Percentiles rank a stretch among this genome's conserved stretches.
Conservation (phyloP, 352 stramenopile species). For the Globisporangium polare region DNA sequence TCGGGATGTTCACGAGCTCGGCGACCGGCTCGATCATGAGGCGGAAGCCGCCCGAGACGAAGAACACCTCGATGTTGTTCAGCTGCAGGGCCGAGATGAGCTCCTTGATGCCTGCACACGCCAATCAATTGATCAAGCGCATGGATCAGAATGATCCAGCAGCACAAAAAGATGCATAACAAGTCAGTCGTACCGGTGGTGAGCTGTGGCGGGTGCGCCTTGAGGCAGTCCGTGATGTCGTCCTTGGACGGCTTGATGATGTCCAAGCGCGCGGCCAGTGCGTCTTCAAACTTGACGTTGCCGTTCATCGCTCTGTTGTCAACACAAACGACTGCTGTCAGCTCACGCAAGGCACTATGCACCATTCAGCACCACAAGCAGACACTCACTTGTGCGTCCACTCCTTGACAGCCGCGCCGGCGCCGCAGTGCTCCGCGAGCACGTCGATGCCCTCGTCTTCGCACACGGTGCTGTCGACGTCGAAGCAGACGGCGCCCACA, state of each 20-base stretch:
- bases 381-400: slow-evolving; percentile 90
- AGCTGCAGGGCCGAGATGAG: slow-evolving; percentile 89
- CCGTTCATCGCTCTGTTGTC: slow-evolving; percentile 94
- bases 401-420: slow-evolving; percentile 91
- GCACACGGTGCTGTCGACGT: slow-evolving; percentile 98
- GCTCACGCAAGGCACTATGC: too few relatives aligned
- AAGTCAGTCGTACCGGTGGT: slow-evolving; percentile 25
- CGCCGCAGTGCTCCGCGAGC: slow-evolving; percentile 94
- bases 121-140: slow-evolving; percentile 8
- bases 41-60: slow-evolving; percentile 98
- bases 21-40: slow-evolving; percentile 98
- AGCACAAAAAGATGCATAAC: background rate
- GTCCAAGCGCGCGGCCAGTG: slow-evolving; percentile 92
- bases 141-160: background rate
- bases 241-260: slow-evolving; percentile 93
- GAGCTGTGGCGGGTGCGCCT: slow-evolving; percentile 88
- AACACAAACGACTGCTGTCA: slow-evolving; percentile 9
- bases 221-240: slow-evolving; percentile 89
- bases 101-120: slow-evolving; percentile 62
- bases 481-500: slow-evolving; percentile 78
- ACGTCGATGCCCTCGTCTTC: slow-evolving; percentile 98
- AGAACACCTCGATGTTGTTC: slow-evolving; percentile 92
- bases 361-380: too few relatives aligned
- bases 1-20: slow-evolving; percentile 71
- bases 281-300: slow-evolving; percentile 97